Base-by-base conservation (phyloP, 306 rosid genomes). In the Styphnolobium japonicum region DNA sequence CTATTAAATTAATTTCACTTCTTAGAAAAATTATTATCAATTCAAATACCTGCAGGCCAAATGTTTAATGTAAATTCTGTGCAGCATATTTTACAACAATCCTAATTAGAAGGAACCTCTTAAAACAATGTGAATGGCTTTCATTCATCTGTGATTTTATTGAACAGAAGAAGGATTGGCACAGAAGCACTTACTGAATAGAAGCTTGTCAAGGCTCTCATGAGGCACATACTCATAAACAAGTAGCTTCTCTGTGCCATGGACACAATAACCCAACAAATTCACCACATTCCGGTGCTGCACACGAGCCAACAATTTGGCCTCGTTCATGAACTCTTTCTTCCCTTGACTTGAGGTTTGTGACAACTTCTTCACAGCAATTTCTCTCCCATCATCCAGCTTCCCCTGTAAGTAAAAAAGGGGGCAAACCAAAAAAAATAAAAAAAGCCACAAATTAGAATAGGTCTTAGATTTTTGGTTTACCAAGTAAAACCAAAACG, bases 211-310 rank as follows among this genome's bases (percentile, higher is more conserved):
- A 7, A 95, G 89, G 83, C 98, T 95, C 86, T 95, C 98, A 73
- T 91, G 83, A 12, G 57, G 7, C 36, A 95, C 93, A 29, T 95
- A 95, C 87, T 95, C 98, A 67, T 95, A 95, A 75, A 95, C 98
- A 21, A 92, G 98, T 55, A 95, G 78, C 78, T 95, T 92, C 82
- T 95, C 98, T 0, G 29, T 23, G 8, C 92, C 97, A 75, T 94
- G 92, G 22, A 23, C 89, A 66, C 97, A 94, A 81, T 91, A 94
- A 2, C 98, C 98, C 78, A 90, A 85, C 88, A 95, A 78, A 87
- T 91, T 90, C 73, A 95, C 98, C 34, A 92, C 94, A 87, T 95
- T 95, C 74, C 93, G 82, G 60, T 95, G 98, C 86, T 95, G 98
- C 80, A 95, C 98, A 5, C 96, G 95, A 55, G 97, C 95, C 83